phyloP scores from a whole-genome alignment of 108 stramenopile genomes.

The Pelagomonas calceolata region DNA sequence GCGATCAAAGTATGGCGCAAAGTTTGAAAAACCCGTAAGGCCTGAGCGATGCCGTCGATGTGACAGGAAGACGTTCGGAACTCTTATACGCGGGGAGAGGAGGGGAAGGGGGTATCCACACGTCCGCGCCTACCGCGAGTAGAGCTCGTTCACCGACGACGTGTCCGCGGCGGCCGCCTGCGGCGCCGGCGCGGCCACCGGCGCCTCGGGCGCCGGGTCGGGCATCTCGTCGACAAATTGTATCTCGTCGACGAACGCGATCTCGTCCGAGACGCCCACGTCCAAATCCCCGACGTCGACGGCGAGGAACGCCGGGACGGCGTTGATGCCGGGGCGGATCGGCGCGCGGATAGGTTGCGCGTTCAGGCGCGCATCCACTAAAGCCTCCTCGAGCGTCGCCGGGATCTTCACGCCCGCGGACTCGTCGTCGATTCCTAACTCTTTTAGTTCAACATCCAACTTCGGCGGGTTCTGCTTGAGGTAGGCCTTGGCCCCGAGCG shows the following conservation, averaged over 20 bases:
- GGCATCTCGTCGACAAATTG: no score
- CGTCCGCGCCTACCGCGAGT: no score
- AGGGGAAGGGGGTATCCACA: no score
- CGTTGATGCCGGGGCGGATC: background rate
- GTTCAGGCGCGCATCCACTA: background rate
- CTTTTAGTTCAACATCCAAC: conserved; percentile 71
- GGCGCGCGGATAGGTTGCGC: background rate
- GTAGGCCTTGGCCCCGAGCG: conserved; percentile 55
- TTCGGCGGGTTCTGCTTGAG: conserved; percentile 66
- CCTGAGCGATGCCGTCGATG: no score
- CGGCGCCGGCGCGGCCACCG: no score
- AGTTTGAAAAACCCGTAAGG: no score
- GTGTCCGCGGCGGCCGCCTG: no score
- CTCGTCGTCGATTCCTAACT: conserved; percentile 54
- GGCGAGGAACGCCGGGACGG: background rate
- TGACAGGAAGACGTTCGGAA: no score
- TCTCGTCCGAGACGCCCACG: background rate
- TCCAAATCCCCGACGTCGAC: background rate
- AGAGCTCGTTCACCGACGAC: no score
- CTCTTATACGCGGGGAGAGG: no score
- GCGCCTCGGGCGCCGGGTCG: no score
- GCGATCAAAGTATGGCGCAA: no score
- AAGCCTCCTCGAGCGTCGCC: background rate
- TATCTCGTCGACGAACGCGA: background rate
- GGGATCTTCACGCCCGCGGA: background rate